A percentile compares a stretch with the other conserved stretches of the same genome.
phyloP scores from a whole-genome alignment of 2,329 filamentous ascomycete species.

The Colletotrichum endophyticum region DNA sequence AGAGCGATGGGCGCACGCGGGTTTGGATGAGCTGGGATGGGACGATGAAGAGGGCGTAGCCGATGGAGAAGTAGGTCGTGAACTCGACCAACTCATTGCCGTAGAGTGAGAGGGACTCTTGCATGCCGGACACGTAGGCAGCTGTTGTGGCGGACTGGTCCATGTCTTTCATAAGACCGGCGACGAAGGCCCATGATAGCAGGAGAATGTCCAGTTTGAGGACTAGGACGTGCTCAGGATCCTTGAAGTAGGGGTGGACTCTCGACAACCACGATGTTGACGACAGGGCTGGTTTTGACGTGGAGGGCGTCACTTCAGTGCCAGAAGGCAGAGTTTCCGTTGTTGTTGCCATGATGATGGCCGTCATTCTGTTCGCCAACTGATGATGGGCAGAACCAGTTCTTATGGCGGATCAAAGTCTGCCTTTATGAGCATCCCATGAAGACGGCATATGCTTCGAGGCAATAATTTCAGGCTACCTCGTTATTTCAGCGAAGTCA shows the following conservation, averaged over 20 bases:
- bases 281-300: neutral
- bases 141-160: slow-evolving; percentile 31
- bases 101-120: slow-evolving; percentile 26
- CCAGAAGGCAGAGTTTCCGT: neutral
- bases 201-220: slow-evolving; percentile 32
- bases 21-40: slow-evolving; percentile 37
- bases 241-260: slow-evolving; percentile 32
- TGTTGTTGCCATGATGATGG: neutral
- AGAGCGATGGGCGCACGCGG: slow-evolving; percentile 45
- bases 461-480: neutral
- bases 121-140: slow-evolving; percentile 29
- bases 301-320: neutral
- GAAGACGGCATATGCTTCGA: neutral
- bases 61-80: slow-evolving; percentile 24
- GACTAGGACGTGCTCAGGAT: slow-evolving; percentile 30
- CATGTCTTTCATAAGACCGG: slow-evolving; percentile 30
- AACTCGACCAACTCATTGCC: slow-evolving; percentile 28
- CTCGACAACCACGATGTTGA: slow-evolving; percentile 30
- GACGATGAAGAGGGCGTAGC: slow-evolving; percentile 27
- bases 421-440: neutral
- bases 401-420: neutral
- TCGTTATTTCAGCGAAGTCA: neutral
- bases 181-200: slow-evolving; percentile 9
- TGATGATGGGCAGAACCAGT: neutral
- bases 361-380: neutral